Base-by-base conservation (phyloP, 2,329 filamentous ascomycete species). In the Fusarium sp. region DNA sequence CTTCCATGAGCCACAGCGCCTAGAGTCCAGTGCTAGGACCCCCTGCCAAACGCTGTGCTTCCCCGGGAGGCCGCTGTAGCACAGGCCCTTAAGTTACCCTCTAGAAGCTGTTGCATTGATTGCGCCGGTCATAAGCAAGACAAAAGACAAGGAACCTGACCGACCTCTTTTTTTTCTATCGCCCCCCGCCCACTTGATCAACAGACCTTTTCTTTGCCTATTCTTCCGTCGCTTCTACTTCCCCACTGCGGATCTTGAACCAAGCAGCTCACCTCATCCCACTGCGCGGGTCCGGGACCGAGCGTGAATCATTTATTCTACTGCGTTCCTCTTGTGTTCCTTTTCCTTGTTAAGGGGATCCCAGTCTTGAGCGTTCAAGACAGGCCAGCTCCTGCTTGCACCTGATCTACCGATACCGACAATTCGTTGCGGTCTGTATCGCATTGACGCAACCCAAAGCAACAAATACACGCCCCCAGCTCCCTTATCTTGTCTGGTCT, bases 21-120 rank as follows among this genome's bases (percentile, higher is more conserved):
- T 59, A 56, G 33, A 33, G 28, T 31, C 28, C 28, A 31, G 28
- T 31, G 28, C 28, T 31, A 31, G 28, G 28, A 31, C 28, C 53
- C 61, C 63, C 63, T 64, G 60, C 39, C 56, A 48, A 48, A 26
- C 40, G 49, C 56, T 50, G 28, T 43, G 36, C 36, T 54, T 43
- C 45, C 53, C 39, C 45, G 33, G 63, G 68, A 68, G 68, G 68
- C 68, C 68, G 68, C 68, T 71, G 55, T 71, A 71, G 18, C 59
- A 44, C 22, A 55, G 55, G 46, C 44, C 46, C 51, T 62, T 62
- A 52, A 66, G 67, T 24, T 67, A 55, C 67, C 67, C 67, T 68
- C 63, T 58, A 28, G 10, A 31, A 31, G 28, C 28, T 31, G 28
- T 31, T 39, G 31, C 61, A 61, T 52, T 55, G 36, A 46, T 44